Conservation (phyloP, 345 rosid genomes). For the Murraya paniculata region DNA sequence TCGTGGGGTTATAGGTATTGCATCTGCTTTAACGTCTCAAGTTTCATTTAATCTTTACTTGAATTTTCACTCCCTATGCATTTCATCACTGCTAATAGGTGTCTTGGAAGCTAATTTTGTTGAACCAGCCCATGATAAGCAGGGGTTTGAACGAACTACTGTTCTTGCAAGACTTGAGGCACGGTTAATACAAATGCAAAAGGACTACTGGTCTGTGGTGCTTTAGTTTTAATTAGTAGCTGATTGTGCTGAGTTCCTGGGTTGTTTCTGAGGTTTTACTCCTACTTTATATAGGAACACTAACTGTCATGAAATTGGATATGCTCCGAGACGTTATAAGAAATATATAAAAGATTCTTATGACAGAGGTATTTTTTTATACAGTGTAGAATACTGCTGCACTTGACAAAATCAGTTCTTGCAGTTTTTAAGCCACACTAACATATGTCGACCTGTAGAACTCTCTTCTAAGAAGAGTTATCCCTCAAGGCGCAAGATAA, state of each 20-base stretch:
- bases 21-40: constrained; percentile 9
- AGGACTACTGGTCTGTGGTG: constrained; percentile 66
- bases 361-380: constrained; percentile 39
- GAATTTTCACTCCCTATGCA: constrained; percentile 13
- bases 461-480: constrained; percentile 37
- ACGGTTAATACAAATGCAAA: constrained; percentile 78
- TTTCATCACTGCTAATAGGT: constrained; percentile 43
- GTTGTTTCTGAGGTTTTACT: neutral
- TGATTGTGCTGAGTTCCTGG: neutral
- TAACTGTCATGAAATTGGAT: constrained; percentile 79
- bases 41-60: neutral
- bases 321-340: constrained; percentile 56
- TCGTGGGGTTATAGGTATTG: constrained; percentile 86
- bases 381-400: constrained; percentile 12
- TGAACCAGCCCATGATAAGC: constrained; percentile 98
- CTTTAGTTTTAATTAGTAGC: constrained; percentile 5
- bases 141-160: constrained; percentile 89
- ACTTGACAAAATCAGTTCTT: neutral
- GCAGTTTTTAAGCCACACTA: neutral
- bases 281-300: constrained; percentile 41
- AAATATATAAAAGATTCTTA: constrained; percentile 27
- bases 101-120: constrained; percentile 93
- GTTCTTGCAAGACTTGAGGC: constrained; percentile 86
- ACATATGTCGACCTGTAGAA: constrained; percentile 31
- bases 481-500: constrained; percentile 23